Evolutionary conservation across 179 eudicot species (phyloP).

Genomic region (Patellifolia procumbens): DNA sequence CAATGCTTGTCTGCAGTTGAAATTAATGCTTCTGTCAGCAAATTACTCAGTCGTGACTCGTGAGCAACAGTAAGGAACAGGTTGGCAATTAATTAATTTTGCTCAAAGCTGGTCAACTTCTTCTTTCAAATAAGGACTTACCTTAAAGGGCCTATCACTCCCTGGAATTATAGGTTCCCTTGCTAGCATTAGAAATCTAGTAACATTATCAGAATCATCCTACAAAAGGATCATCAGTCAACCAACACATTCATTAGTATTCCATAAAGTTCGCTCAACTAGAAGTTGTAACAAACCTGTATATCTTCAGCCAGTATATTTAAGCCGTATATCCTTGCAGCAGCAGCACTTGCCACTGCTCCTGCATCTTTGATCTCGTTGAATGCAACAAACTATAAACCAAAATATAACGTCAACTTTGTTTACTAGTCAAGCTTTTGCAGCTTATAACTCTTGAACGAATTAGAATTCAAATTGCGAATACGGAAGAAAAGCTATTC

Average conservation of each 20-base stretch:
- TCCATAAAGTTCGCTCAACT: not conserved
- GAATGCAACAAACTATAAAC: conserved; percentile 50
- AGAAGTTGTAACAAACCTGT: conserved; percentile 48
- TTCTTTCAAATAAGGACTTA: conserved; percentile 16
- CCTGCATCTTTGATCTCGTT: conserved; percentile 58
- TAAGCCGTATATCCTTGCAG: conserved; percentile 67
- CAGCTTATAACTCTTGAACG: not conserved
- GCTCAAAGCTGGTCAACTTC: not conserved
- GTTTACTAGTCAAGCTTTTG: not conserved
- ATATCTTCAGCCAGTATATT: conserved; percentile 64
- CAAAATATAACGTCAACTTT: conserved; percentile 7
- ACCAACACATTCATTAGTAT: conserved; percentile 10
- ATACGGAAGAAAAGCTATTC: not conserved
- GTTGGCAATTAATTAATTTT: not conserved
- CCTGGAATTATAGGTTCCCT: conserved; percentile 77
- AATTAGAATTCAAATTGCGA: not conserved
- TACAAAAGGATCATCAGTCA: conserved; percentile 29
- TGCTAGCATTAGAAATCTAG: conserved; percentile 77
- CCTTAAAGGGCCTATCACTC: conserved; percentile 72
- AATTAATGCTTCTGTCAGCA: conserved; percentile 15
- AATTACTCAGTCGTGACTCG: not conserved
- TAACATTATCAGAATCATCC: conserved; percentile 73
- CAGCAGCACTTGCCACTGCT: conserved; percentile 76
- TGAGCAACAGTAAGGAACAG: not conserved
- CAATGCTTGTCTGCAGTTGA: conserved; percentile 56